Evolutionary conservation across 164 flowering plant species (phyloP).

Genomic region (Chimonanthus praecox): DNA sequence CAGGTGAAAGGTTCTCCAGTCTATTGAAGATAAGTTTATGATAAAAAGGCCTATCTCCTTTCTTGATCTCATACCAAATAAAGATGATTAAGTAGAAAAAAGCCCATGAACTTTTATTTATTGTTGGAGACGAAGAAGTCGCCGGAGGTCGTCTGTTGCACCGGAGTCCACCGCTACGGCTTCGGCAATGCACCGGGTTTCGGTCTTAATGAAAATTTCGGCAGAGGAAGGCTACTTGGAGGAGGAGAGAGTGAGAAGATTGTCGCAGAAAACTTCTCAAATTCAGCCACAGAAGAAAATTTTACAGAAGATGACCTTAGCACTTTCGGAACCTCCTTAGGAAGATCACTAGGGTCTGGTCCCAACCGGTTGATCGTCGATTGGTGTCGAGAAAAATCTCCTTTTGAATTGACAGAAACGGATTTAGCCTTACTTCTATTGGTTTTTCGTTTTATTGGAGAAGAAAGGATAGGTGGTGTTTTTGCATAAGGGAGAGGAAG

Average conservation of each 20-base stretch:
- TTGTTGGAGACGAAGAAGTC: conserved; percentile 30
- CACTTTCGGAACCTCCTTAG: conserved; percentile 28
- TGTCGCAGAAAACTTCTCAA: conserved; percentile 29
- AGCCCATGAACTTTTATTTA: neutral
- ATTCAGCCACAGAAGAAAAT: neutral
- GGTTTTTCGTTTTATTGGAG: neutral
- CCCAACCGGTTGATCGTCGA: conserved; percentile 21
- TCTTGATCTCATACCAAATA: neutral
- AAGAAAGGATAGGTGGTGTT: conserved; percentile 4
- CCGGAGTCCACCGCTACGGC: conserved; percentile 38
- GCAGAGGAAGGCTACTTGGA: conserved; percentile 84
- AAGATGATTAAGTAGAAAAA: neutral
- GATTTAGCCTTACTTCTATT: conserved; percentile 21
- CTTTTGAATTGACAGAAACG: conserved; percentile 12
- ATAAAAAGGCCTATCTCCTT: neutral
- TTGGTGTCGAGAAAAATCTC: neutral
- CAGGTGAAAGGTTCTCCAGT: neutral
- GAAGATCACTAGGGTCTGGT: conserved; percentile 48
- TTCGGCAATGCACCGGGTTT: conserved; percentile 48
- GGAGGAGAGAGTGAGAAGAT: conserved; percentile 47
- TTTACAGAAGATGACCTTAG: conserved; percentile 7
- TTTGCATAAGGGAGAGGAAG: conserved; percentile 46
- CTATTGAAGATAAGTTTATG: neutral
- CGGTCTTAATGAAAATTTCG: conserved; percentile 56
- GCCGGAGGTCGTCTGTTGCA: conserved; percentile 38